phyloP scores from a whole-genome alignment of 257 asterid genomes.

The Penstemon eatonii region DNA sequence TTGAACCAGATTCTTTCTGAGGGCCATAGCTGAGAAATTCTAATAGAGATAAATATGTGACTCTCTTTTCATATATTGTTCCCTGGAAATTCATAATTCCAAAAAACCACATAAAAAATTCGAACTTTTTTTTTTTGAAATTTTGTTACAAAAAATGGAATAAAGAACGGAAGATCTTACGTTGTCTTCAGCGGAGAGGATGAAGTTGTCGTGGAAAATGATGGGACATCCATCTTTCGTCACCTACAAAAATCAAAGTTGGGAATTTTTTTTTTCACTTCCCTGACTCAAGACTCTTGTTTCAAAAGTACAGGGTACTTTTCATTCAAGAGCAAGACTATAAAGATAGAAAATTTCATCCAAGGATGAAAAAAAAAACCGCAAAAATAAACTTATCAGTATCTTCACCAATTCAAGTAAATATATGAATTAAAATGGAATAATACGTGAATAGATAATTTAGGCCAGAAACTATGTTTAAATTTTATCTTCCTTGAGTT shows the following conservation, averaged over 20 bases:
- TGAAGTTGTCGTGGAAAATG: slow-evolving; percentile 93
- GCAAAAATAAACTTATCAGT: slow-evolving; percentile 39
- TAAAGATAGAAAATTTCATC: slow-evolving; percentile 33
- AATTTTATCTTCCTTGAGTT: neutral
- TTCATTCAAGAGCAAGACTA: slow-evolving; percentile 42
- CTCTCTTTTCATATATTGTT: slow-evolving; percentile 61
- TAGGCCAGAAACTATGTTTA: neutral
- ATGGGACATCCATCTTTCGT: slow-evolving; percentile 88
- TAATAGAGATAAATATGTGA: slow-evolving; percentile 66
- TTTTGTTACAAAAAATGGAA: neutral
- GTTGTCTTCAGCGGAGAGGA: slow-evolving; percentile 56
- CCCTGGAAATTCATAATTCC: slow-evolving; percentile 48
- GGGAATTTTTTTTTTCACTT: slow-evolving; percentile 37
- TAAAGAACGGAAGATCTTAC: slow-evolving; percentile 36
- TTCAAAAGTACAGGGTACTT: slow-evolving; percentile 43
- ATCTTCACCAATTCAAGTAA: slow-evolving; percentile 7
- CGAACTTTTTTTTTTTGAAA: neutral
- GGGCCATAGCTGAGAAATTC: slow-evolving; percentile 85
- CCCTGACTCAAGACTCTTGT: slow-evolving; percentile 47
- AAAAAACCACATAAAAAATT: neutral
- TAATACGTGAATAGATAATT: neutral
- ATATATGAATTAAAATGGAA: no score
- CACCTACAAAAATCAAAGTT: slow-evolving; percentile 63
- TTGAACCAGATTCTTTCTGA: slow-evolving; percentile 47
- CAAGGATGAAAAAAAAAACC: slow-evolving; percentile 24